phyloP scores from a whole-genome alignment of 805 yeast genomes.

The Myxozyma nipponensis region DNA sequence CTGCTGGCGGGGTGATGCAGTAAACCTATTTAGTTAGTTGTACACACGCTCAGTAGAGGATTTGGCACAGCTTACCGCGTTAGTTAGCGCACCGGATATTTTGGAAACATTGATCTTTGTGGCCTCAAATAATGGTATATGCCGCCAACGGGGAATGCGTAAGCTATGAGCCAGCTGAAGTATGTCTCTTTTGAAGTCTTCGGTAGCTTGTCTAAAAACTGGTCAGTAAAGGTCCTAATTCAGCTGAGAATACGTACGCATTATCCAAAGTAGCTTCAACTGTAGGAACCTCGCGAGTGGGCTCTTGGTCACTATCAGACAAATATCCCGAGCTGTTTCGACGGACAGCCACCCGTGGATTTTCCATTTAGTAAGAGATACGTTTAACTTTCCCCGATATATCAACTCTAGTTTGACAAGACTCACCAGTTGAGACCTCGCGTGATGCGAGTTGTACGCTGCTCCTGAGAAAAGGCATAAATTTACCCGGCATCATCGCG shows the following conservation, averaged over 20 bases:
- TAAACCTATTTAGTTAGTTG: no score
- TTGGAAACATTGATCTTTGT: conserved; percentile 51
- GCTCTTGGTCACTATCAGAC: conserved; percentile 25
- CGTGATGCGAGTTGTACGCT: not conserved
- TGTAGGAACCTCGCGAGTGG: conserved; percentile 14
- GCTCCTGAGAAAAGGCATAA: no score
- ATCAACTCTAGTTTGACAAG: no score
- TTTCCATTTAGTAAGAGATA: no score
- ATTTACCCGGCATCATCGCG: no score
- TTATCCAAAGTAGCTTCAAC: conserved; percentile 13
- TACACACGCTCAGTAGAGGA: no score
- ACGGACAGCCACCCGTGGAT: no score
- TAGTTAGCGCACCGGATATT: conserved; percentile 91
- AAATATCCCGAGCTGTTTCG: conserved; percentile 10
- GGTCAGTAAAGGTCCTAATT: not conserved
- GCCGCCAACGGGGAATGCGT: conserved; percentile 76
- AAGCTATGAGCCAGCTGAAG: conserved; percentile 34
- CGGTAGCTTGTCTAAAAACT: conserved; percentile 9
- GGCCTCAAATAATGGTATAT: conserved; percentile 42
- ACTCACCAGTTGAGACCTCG: no score
- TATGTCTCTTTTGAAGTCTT: conserved; percentile 16
- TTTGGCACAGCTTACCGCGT: conserved; percentile 51
- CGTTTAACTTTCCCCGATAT: no score
- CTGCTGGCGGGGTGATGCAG: conserved; percentile 49
- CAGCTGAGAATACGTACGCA: conserved; percentile 12